Evolutionary conservation across 2,329 filamentous ascomycete species (phyloP), one percentile per base, ranked within the genome.

Genomic region (Colletotrichum orbiculare): DNA sequence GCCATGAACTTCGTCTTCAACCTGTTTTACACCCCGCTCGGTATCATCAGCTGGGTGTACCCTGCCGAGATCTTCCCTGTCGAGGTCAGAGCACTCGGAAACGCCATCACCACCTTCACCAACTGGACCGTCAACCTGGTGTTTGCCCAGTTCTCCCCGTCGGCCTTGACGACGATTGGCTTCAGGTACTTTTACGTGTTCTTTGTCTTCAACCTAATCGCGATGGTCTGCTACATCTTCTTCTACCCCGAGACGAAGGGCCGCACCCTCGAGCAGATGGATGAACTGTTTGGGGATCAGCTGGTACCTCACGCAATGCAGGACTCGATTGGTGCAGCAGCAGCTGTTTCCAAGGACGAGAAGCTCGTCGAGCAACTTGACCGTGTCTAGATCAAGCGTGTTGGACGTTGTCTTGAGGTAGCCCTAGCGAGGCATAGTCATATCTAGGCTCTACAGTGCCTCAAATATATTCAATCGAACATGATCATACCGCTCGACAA

Each of bases 71-170:
- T 80, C 64, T 79, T 79, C 63, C 78, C 78, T 2, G 67, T 77
- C 7, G 74, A 76, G 55, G 70, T 75, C 41, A 68, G 73, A 25
- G 71, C 73, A 6, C 64, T 72, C 6, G 73, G 73, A 39, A 72
- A 73, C 42, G 69, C 72, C 35, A 68, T 75, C 33, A 72, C 71
- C 3, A 73, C 72, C 5, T 72, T 74, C 25, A 72, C 70, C 33
- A 75, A 76, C 63, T 75, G 73, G 73, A 59, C 66, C n/a, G 67
- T 74, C 41, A 75, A 74, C 64, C 72, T 85, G 4, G 72, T 85
- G 17, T 82, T 85, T 62, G 79, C 80, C 7, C 82, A 85, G 61
- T 83, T 83, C 66, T 79, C 78, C 3, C 83, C 83, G 0, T 75
- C 76, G 34, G 82, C 81, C 0, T 72, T 83, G 4, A 74, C 73